Evolutionary conservation across 768 basidiomycete genomes (phyloP), one percentile per base, ranked within the genome.

Genomic region (Termitomyces sp.): DNA sequence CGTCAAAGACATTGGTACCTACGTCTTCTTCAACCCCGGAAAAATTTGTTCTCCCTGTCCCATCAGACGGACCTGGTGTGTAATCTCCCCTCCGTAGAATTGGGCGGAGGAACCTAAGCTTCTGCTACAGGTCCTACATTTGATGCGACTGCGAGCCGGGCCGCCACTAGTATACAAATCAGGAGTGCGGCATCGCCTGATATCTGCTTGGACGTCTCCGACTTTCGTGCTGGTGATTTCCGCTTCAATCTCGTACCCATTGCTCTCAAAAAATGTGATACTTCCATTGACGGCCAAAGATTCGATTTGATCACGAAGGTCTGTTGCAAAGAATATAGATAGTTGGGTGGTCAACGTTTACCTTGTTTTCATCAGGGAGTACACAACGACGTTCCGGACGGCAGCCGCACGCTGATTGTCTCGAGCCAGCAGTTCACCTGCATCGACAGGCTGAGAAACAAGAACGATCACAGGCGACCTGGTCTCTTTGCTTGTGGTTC

Each of bases 281-380:
- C 62, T 13, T 54, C 60, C 18, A 56, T 65, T 6, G 68, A 66
- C 13, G 70, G 67, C 9, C 72, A 73, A 53, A 68, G 71, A 58
- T 73, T 69, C 46, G 73, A 74, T 57, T 61, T 72, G 33, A 66
- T 74, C 53, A 70, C 72, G 13, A 67, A 66, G 62, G 68, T 65
- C 5, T 41, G 37, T 30, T 30, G 1, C 18, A 4, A 27, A 3
- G 11, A 41, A 30, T 22, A 16, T 6, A 20, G 12, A 34, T 6
- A n/a, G 18, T 4, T 30, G 3, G 5, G 8, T 6, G 24, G 18
- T 12, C 18, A n/a, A 41, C n/a, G 36, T 12, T 53, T 24, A 41
- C 6, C 5, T 3, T 41, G 27, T 39, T 41, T 2, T 11, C 11
- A 52, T n/a, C 20, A 52, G 36, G 51, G 36, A 4, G 36, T 52